A percentile compares a stretch with the other conserved stretches of the same genome.
Conservation (phyloP, 2,329 filamentous ascomycete genomes). For the Fragosphaeria purpurea region DNA sequence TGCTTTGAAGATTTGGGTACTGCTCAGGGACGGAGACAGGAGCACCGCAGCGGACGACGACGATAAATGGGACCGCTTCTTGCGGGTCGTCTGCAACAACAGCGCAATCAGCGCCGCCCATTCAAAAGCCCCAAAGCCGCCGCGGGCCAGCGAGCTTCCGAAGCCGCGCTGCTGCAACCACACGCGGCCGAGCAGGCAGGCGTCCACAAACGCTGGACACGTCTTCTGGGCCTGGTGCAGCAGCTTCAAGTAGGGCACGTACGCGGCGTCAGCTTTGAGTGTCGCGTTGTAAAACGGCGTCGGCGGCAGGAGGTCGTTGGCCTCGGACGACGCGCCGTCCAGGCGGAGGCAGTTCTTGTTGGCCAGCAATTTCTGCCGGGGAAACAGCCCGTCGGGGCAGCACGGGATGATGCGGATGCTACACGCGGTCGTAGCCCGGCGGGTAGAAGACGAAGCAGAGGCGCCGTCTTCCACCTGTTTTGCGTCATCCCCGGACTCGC, state of each 20-base stretch:
- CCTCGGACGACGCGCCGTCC: conserved; percentile 22
- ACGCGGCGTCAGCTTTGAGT: conserved; percentile 65
- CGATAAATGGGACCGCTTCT: conserved; percentile 29
- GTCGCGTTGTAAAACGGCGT: conserved; percentile 88
- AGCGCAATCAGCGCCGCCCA: conserved; percentile 76
- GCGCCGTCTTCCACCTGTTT: background rate
- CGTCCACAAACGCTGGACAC: conserved; percentile 67
- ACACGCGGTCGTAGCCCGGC: conserved; percentile 42
- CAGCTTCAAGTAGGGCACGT: conserved; percentile 64
- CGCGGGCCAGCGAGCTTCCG: conserved; percentile 53
- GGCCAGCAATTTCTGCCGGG: conserved; percentile 59
- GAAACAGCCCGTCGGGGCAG: conserved; percentile 58
- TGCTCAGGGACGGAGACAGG: conserved; percentile 72
- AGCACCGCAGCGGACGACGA: conserved; percentile 47
- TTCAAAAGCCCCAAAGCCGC: conserved; percentile 90
- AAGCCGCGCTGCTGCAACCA: conserved; percentile 90
- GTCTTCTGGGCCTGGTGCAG: conserved; percentile 59
- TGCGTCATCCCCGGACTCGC: too few species aligned
- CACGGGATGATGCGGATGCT: conserved; percentile 58
- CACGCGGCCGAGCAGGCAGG: conserved; percentile 73
- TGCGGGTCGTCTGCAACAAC: conserved; percentile 66
- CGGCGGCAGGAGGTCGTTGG: conserved; percentile 27
- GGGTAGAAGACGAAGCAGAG: conserved; percentile 11
- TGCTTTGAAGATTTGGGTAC: conserved; percentile 91
- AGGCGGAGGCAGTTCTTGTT: conserved; percentile 59